Evolutionary conservation across 2,329 filamentous ascomycete genomes (phyloP).

Genomic region (Nemania bipapillata): DNA sequence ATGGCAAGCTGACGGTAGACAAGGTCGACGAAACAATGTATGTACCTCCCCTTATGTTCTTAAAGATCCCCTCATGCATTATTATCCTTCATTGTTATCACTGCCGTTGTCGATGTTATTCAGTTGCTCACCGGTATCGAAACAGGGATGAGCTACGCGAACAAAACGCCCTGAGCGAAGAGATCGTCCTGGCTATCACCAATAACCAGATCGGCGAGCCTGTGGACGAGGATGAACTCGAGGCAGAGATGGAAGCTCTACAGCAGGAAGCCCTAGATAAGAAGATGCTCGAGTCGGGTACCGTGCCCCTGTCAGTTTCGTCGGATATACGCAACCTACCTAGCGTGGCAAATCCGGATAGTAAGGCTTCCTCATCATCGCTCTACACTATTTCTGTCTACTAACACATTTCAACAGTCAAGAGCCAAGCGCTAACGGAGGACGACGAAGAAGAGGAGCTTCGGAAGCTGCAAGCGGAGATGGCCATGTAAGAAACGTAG

Average conservation of each 20-base stretch:
- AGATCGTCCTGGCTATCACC: constrained; percentile 88
- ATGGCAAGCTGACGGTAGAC: constrained; percentile 88
- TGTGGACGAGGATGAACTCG: constrained; percentile 86
- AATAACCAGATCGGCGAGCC: constrained; percentile 72
- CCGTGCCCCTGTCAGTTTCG: constrained; percentile 72
- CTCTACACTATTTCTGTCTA: background rate
- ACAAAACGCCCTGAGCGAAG: constrained; percentile 91
- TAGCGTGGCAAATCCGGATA: constrained; percentile 75
- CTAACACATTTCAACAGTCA: constrained; percentile 55
- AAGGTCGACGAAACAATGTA: constrained; percentile 97
- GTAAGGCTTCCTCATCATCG: constrained; percentile 65
- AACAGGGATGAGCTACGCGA: constrained; percentile 87
- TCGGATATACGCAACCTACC: constrained; percentile 80
- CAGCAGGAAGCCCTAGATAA: constrained; percentile 94
- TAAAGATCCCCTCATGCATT: background rate
- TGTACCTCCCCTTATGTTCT: constrained; percentile 52
- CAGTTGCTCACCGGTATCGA: constrained; percentile 30
- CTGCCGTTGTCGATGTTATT: background rate
- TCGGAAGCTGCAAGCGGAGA: constrained; percentile 91
- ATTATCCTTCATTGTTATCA: background rate
- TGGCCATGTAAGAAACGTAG: constrained; percentile 80
- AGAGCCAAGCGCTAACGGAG: constrained; percentile 65
- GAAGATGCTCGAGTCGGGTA: constrained; percentile 90
- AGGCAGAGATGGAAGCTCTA: constrained; percentile 83
- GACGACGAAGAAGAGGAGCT: constrained; percentile 97